Evolutionary conservation across 2,329 filamentous ascomycete genomes (phyloP), one percentile per base, ranked within the genome.

Genomic region (Pseudonectria foliicola): DNA sequence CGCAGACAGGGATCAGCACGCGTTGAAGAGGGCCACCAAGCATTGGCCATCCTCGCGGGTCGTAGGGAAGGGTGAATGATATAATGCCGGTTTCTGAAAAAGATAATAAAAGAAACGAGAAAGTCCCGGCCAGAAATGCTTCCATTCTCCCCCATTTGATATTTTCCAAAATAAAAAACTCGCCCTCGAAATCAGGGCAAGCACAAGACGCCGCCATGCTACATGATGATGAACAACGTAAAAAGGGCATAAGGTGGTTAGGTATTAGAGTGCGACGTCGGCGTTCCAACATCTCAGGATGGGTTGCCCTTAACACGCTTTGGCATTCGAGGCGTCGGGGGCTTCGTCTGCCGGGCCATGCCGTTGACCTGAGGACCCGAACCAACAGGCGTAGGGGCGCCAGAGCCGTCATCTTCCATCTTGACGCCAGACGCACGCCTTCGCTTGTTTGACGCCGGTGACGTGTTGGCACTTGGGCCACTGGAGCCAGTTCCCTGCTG

Each of bases 401-500:
- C 64, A 24, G 65, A 60, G 6, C 61, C 63, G 15, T 76, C 73
- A 10, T 78, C 74, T 42, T 78, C 75, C 4, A 59, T 55, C 60
- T 78, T 78, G 13, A 78, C 71, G 4, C 67, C 68, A 0, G 73
- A 77, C 1, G 73, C 70, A 21, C 75, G 64, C 47, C 75, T 60
- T 35, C 74, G 64, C 58, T 79, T 79, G 45, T 76, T 77, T 24
- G 71, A 74, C 15, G 72, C 68, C 26, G 76, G 76, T 23, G 75
- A 79, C 5, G 79, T 82, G 59, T 81, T 82, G 37, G 78, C 77
- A 52, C 77, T 82, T 6, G 77, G 76, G 2, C 76, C 78, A 53
- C 74, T 77, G 8, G 77, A 81, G 54, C 65, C 76, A 23, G 77
- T 80, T 26, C 78, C 79, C 53, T 82, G 79, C 54, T 82, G 78